A percentile compares a stretch with the other conserved stretches of the same genome.
phyloP scores from a whole-genome alignment of 1,284 basidiomycete species.

The Schizopora paradoxa region DNA sequence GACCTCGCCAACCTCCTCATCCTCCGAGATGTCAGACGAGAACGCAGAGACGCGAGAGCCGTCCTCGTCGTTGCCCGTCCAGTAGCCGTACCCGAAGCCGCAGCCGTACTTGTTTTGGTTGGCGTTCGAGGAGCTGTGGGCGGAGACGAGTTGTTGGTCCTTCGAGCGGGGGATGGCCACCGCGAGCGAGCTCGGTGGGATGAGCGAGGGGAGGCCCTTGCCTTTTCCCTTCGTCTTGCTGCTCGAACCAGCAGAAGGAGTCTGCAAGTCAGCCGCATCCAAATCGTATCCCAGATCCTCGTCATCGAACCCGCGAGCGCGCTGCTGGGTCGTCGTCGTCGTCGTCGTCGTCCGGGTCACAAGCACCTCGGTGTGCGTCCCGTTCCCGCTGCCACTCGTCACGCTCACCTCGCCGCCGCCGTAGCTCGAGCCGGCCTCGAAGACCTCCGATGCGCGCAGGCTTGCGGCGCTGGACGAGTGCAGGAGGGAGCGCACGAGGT shows the following conservation, averaged over 20 bases:
- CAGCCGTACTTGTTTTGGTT: background rate
- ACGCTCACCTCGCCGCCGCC: no score
- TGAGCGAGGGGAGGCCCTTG: no score
- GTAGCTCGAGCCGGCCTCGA: no score
- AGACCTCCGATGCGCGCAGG: constrained; percentile 1
- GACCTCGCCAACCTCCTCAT: no score
- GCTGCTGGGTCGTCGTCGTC: constrained; percentile 1
- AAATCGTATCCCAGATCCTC: constrained; percentile 2
- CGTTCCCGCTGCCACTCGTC: no score
- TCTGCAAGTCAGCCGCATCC: no score
- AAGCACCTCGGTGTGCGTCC: no score
- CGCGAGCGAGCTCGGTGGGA: background rate
- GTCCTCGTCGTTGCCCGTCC: background rate
- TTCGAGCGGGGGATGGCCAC: constrained; percentile 3
- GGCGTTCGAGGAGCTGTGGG: background rate
- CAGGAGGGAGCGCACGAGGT: background rate
- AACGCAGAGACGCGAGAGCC: no score
- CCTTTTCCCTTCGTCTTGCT: no score
- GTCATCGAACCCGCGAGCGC: background rate
- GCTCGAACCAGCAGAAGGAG: no score
- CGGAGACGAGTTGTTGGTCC: constrained; percentile 6
- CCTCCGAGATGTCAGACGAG: no score
- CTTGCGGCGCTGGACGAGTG: background rate
- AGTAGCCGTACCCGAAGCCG: background rate
- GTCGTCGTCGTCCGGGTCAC: no score